Conservation (phyloP, 1,284 basidiomycete species). For the Mycosarcoma maydis region DNA sequence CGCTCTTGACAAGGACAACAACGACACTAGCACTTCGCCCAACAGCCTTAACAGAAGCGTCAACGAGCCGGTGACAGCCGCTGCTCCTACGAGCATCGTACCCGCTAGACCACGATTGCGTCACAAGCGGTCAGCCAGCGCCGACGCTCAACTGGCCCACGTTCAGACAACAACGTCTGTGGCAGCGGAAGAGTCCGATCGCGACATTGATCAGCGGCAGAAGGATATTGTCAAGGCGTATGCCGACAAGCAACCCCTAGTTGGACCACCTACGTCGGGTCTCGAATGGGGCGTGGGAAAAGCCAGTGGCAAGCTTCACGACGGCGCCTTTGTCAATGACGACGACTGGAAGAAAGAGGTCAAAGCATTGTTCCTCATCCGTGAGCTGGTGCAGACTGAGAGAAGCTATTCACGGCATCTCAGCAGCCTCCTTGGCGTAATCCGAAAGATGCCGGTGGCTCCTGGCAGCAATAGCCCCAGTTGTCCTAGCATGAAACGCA, state of each 20-base stretch:
- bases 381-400: constrained; percentile 65
- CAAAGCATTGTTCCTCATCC: constrained; percentile 62
- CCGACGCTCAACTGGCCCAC: constrained; percentile 17
- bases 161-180: constrained; percentile 4
- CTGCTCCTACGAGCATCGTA: background rate
- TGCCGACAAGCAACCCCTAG: constrained; percentile 13
- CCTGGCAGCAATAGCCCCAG: constrained; percentile 11
- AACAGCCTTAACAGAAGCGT: background rate
- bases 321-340: constrained; percentile 58
- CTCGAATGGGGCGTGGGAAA: constrained; percentile 55
- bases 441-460: constrained; percentile 35
- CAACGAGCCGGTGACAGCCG: background rate
- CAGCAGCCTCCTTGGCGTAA: constrained; percentile 53
- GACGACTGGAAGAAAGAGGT: constrained; percentile 66
- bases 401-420: constrained; percentile 61
- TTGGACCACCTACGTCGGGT: constrained; percentile 18
- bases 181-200: constrained; percentile 4
- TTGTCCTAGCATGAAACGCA: constrained; percentile 25
- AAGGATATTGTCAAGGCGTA: constrained; percentile 46
- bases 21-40: too few species aligned
- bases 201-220: constrained; percentile 32
- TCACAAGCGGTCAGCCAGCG: constrained; percentile 34
- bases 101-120: constrained; percentile 1
- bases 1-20: too few species aligned
- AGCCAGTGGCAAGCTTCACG: constrained; percentile 54